Evolutionary conservation across 176 grass and related monocot species (phyloP).

Genomic region (Carex littledalei): DNA sequence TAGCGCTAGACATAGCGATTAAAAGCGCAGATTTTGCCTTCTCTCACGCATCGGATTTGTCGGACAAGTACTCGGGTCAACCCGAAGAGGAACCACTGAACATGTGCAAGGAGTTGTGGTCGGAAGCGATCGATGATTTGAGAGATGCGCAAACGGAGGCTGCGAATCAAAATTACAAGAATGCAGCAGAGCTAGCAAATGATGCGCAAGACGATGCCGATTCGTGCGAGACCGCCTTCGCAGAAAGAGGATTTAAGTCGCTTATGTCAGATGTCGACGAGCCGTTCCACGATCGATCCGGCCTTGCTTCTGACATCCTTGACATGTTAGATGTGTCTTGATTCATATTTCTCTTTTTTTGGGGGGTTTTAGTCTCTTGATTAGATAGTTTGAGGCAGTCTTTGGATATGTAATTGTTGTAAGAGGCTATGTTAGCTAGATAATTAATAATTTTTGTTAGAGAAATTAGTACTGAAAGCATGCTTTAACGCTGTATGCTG

Average conservation of each 20-base stretch:
- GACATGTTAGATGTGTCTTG: conserved; percentile 10
- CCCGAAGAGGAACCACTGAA: neutral
- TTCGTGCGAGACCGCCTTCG: neutral
- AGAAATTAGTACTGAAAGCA: no score
- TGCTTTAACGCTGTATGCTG: no score
- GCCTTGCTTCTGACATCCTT: neutral
- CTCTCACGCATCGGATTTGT: neutral
- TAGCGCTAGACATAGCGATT: neutral
- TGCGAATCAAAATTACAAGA: neutral
- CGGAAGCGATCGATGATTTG: neutral
- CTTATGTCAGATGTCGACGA: neutral
- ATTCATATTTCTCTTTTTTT: neutral
- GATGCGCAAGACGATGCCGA: neutral
- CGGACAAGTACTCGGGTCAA: neutral
- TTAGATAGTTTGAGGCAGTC: no score
- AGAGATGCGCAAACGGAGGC: neutral
- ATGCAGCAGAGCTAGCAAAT: neutral
- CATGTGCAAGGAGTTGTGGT: neutral
- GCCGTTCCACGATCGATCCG: neutral
- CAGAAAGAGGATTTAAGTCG: neutral
- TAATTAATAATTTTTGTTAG: no score
- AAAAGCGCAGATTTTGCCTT: neutral
- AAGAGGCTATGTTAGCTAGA: no score
- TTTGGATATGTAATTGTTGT: no score
- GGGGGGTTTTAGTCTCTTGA: neutral